These are phyloP conservation scores for Punctularia strigosozonata DNA, from an alignment of 768 basidiomycete genomes.

Conservation along the genomic window DNA sequence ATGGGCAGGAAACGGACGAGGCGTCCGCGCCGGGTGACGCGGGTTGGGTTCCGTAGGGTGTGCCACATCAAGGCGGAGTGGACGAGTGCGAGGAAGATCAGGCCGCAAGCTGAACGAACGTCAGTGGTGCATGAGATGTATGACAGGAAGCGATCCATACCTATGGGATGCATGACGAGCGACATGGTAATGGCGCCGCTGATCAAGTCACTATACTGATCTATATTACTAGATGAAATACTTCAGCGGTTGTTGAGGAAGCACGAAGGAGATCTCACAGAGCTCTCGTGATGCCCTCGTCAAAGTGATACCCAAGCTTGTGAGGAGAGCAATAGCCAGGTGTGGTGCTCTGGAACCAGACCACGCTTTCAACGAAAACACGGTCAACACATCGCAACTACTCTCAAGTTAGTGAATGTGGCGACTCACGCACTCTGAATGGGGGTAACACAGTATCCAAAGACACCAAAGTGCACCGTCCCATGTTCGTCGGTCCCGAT, in stretches of 20 bases:
- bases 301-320: slow-evolving; percentile 45
- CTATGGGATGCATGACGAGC: slow-evolving; percentile 45
- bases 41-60: slow-evolving; percentile 20
- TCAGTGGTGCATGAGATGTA: slow-evolving; percentile 1
- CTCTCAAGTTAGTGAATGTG: too few relatives aligned
- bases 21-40: too few relatives aligned
- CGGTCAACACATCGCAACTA: too few relatives aligned
- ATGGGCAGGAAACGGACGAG: too few relatives aligned
- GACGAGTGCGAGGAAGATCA: slow-evolving; percentile 39
- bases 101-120: slow-evolving; percentile 26
- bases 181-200: slow-evolving; percentile 32
- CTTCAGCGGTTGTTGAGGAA: too few relatives aligned
- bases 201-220: slow-evolving; percentile 27
- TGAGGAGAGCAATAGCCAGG: slow-evolving; percentile 32
- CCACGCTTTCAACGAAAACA: too few relatives aligned
- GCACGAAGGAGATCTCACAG: too few relatives aligned
- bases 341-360: slow-evolving; percentile 28
- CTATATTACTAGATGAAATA: too few relatives aligned
- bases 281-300: slow-evolving; percentile 31
- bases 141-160: slow-evolving; percentile 22
- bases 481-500: slow-evolving; percentile 22
- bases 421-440: too few relatives aligned
- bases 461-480: slow-evolving; percentile 43
- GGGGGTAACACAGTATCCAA: slow-evolving; percentile 52
- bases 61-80: slow-evolving; percentile 32